Evolutionary conservation across 768 basidiomycete genomes (phyloP), one percentile per base, ranked within the genome.

Genomic region (Flagelloscypha sp.): DNA sequence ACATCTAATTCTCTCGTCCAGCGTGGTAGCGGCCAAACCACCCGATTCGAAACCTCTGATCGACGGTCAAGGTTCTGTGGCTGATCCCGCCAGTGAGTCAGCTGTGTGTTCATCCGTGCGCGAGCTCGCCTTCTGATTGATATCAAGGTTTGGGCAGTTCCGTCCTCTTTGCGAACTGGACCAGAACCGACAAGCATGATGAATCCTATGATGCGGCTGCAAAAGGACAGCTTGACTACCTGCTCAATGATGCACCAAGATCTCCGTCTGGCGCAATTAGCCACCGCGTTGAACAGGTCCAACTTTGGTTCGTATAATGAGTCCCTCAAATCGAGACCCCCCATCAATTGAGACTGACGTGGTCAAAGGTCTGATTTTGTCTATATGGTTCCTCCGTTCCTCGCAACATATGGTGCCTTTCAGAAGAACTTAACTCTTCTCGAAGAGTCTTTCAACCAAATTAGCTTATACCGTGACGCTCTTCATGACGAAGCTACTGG

Each of bases 301-400:
- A 77, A 50, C 56, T 74, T 15, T 77, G 74, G 72, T 69, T 43
- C 30, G 54, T 17, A n/a, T 33, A 4, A 24, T 16, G 24, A 5
- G 6, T 16, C 19, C n/a, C 9, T 11, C 7, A 20, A 24, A n/a
- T 25, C 7, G 6, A 12, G 17, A 9, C 25, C 22, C 24, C 16
- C 20, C 35, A 8, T 17, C 7, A 24, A 19, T 25, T 35, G 24
- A 19, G 7, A 20, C 37, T 42, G 32, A 46, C 24, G 7, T 27
- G 20, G 15, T 25, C 32, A 31, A 38, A 75, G 74, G 74, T 56
- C 73, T 24, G 73, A 76, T 48, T 78, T 70, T 42, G 55, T 73
- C 3, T 76, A 71, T 53, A 77, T 76, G 77, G 73, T 59, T 1
- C 75, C 76, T 10, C 74, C 76, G 2, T 80, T 80, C 50, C 67